Evolutionary conservation across 2,329 filamentous ascomycete genomes (phyloP).

Genomic region (Thielaviopsis cerberus): DNA sequence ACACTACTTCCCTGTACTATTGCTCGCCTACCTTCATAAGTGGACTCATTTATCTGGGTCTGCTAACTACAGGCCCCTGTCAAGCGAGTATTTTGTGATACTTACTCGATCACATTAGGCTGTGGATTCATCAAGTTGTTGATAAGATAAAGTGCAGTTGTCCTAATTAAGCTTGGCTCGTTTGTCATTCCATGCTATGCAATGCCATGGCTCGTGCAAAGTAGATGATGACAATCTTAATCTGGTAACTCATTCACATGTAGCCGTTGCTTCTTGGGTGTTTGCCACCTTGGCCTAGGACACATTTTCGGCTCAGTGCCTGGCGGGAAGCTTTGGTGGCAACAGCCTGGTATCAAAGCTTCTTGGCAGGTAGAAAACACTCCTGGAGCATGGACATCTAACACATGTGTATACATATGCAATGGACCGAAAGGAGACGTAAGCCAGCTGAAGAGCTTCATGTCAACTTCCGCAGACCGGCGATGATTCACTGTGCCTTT

Average conservation of each 20-base stretch:
- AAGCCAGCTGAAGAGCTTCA: no score
- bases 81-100: background rate
- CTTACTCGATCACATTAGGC: background rate
- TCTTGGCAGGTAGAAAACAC: background rate
- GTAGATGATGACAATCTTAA: background rate
- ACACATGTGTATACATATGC: background rate
- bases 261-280: background rate
- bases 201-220: background rate
- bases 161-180: background rate
- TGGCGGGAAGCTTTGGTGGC: no score
- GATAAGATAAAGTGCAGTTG: background rate
- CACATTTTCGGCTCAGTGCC: no score
- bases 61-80: background rate
- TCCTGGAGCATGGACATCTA: background rate
- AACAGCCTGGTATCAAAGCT: background rate
- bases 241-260: background rate
- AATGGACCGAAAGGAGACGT: no score
- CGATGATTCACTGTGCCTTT: no score
- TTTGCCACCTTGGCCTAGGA: background rate
- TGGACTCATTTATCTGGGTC: background rate
- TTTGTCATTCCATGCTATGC: background rate
- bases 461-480: no score
- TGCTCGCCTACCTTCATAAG: background rate
- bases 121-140: background rate
- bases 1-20: background rate